phyloP scores from a whole-genome alignment of 805 yeast species.

The Cephaloascus fragrans region DNA sequence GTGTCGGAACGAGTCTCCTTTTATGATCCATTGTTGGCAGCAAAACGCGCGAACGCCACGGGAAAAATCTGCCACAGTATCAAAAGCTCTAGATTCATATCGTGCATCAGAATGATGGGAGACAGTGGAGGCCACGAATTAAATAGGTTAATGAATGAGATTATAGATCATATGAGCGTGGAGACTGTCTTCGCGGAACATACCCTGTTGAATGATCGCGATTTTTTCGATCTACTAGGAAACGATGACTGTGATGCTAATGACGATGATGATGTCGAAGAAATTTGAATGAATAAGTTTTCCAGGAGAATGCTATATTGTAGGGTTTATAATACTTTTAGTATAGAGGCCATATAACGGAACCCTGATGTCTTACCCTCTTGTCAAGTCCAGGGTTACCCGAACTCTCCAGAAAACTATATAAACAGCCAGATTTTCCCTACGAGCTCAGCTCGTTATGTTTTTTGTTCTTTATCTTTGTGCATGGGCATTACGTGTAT shows the following conservation, averaged over 20 bases:
- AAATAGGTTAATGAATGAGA: neutral
- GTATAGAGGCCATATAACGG: too few relatives aligned
- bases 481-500: constrained; percentile 99
- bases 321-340: too few relatives aligned
- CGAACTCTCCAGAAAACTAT: neutral
- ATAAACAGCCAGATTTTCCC: neutral
- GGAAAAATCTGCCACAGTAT: neutral
- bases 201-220: neutral
- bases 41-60: constrained; percentile 3
- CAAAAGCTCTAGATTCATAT: neutral
- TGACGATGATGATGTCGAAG: too few relatives aligned
- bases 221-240: neutral
- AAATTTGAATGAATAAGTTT: too few relatives aligned
- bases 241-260: neutral
- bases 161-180: neutral
- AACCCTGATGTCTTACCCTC: too few relatives aligned
- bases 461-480: constrained; percentile 64
- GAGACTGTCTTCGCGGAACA: too few relatives aligned
- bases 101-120: neutral
- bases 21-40: constrained; percentile 11
- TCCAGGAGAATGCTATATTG: too few relatives aligned
- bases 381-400: too few relatives aligned
- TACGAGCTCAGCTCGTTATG: neutral
- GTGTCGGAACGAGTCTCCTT: constrained; percentile 7
- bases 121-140: neutral